phyloP scores from a whole-genome alignment of 2,329 filamentous ascomycete species.

The Aspergillus candidus region DNA sequence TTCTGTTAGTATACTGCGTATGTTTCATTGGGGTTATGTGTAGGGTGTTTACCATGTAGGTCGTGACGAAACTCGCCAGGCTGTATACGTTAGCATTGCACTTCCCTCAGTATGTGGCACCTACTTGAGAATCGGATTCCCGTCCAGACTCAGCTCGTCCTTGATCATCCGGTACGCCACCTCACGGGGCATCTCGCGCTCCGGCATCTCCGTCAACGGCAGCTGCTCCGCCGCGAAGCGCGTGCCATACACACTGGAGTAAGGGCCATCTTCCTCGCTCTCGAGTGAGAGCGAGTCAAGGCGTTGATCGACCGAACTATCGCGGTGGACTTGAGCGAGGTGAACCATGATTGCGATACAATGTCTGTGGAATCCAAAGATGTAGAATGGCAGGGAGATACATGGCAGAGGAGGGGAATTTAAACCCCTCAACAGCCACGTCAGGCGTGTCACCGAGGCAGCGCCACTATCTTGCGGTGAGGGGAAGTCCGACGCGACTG shows the following conservation, averaged over 20 bases:
- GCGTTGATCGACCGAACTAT: constrained; percentile 33
- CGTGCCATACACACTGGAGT: constrained; percentile 81
- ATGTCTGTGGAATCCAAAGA: background rate
- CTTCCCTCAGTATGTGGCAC: constrained; percentile 3
- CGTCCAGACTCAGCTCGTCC: constrained; percentile 86
- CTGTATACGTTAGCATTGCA: constrained; percentile 39
- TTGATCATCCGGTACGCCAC: constrained; percentile 97
- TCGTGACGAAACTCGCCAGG: constrained; percentile 88
- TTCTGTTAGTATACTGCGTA: background rate
- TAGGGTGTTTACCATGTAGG: constrained; percentile 67
- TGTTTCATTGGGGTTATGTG: background rate
- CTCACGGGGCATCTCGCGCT: constrained; percentile 81
- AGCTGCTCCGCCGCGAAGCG: constrained; percentile 75
- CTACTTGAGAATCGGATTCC: constrained; percentile 71
- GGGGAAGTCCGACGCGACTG: no score
- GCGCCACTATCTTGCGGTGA: no score
- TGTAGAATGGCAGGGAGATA: background rate
- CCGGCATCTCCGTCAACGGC: constrained; percentile 79
- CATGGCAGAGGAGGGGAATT: background rate
- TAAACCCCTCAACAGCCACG: background rate
- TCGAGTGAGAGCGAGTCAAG: constrained; percentile 45
- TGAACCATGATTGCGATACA: constrained; percentile 32
- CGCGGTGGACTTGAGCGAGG: constrained; percentile 34
- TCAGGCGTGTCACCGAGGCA: no score
- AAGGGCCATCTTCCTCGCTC: constrained; percentile 47